Evolutionary conservation across 169 alveolate species (phyloP).

Genomic region (Eimeria falciformis): DNA sequence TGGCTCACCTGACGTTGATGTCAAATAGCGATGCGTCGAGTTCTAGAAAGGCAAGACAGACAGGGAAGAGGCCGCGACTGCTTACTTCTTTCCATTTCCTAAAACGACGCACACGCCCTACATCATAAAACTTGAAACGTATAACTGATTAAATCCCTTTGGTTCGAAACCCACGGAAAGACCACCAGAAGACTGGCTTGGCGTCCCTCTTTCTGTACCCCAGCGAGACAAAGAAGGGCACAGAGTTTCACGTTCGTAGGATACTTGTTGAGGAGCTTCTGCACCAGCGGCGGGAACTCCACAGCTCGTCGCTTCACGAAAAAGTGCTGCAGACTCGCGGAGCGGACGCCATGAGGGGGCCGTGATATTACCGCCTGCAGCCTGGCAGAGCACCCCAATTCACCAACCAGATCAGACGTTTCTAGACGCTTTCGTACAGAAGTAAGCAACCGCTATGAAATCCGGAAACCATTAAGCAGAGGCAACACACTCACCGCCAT

Average conservation of each 20-base stretch:
- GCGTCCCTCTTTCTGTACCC: too few relatives aligned
- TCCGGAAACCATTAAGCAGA: background rate
- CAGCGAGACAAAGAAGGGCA: too few relatives aligned
- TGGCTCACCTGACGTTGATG: background rate
- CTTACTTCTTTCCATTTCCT: constrained; percentile 35
- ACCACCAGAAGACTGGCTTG: too few relatives aligned
- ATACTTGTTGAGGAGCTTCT: constrained; percentile 27
- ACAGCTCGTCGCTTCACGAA: constrained; percentile 17
- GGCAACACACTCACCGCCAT: constrained; percentile 35
- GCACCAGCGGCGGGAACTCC: constrained; percentile 56
- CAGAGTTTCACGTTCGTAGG: background rate
- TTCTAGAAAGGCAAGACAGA: background rate
- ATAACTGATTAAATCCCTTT: background rate
- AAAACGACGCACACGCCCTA: background rate
- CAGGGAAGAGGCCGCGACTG: constrained; percentile 33
- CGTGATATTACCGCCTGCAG: constrained; percentile 48
- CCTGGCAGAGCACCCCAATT: background rate
- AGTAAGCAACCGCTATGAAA: background rate
- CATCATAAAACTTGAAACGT: background rate
- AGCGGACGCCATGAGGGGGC: constrained; percentile 69
- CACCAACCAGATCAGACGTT: background rate
- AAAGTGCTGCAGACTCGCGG: constrained; percentile 58
- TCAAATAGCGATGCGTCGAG: constrained; percentile 30
- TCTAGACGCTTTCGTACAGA: background rate
- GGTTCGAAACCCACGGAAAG: background rate